Base-by-base conservation (phyloP, 495 filamentous ascomycete species). In the Aspergillus affinis region DNA sequence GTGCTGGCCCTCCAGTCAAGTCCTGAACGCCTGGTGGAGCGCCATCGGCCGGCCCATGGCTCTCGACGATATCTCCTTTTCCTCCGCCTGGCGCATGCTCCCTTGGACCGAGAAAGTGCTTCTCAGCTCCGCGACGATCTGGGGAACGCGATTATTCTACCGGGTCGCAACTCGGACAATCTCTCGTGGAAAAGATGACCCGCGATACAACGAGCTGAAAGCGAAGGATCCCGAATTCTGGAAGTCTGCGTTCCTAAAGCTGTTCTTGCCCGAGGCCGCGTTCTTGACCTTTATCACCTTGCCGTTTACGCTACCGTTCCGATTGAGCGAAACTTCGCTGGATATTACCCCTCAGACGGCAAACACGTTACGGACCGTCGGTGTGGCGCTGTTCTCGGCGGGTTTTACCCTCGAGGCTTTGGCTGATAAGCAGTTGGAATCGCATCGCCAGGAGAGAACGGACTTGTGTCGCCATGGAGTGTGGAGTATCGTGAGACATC, bases 401-500 rank as follows among this genome's bases (percentile, higher is more conserved):
- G 84, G 84, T 0, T 78, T 84, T 41, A 78, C 74, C 23, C 61
- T 86, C 29, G 83, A 86, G 66, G 72, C 75, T 0, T 51, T 86
- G 51, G 82, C 83, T 5, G 84, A 87, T 66, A 69, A 63, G 41
- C 83, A 85, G 61, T 68, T 87, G 36, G 60, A 75, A 63, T 41
- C 58, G 54, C 55, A 78, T 72, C 62, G 78, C 47, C 46, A 68
- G 64, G 61, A 77, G 61, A 32, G 72, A 30, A 30, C 54, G 6
- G 67, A 70, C 57, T 67, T 82, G 51, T 78, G 78, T 54, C 74
- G 75, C 20, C 75, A 82, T 27, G 82, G 83, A 2, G 82, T 87
- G 17, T 85, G 83, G 83, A 81, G 82, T 54, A 69, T 86, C 45
- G 82, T 86, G 9, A 71, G 84, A 29, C 82, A 86, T 72, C 84